phyloP scores from a whole-genome alignment of 1,284 basidiomycete species.

The Apiotrichum gracile region DNA sequence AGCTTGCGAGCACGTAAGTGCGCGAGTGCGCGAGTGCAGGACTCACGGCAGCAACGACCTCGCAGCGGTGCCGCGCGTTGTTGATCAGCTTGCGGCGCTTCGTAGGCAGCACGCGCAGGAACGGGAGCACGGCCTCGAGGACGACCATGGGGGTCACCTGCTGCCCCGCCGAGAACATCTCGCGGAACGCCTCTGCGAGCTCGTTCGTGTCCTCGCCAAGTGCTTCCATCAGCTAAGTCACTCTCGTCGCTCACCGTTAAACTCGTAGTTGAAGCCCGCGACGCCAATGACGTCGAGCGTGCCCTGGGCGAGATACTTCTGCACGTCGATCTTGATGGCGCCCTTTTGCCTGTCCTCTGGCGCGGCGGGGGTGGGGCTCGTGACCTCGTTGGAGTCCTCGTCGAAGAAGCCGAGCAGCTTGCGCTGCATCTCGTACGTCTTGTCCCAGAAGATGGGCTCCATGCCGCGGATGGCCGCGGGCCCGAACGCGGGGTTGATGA shows the following conservation, averaged over 20 bases:
- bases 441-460: constrained; percentile 60
- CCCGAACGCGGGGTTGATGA: constrained; percentile 49
- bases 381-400: constrained; percentile 1
- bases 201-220: constrained; percentile 28
- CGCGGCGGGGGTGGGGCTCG: constrained; percentile 10
- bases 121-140: constrained; percentile 59
- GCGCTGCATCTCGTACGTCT: constrained; percentile 54
- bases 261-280: constrained; percentile 60
- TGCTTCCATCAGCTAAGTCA: neutral
- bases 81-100: neutral
- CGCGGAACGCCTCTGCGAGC: constrained; percentile 29
- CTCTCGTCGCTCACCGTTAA: constrained; percentile 31
- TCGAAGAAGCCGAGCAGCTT: constrained; percentile 13
- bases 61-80: neutral
- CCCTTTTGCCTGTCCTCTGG: constrained; percentile 6
- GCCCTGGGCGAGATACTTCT: constrained; percentile 56
- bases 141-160: constrained; percentile 54
- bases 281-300: constrained; percentile 64
- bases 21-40: no score
- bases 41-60: neutral
- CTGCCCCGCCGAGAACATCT: constrained; percentile 28
- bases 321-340: constrained; percentile 50
- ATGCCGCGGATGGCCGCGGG: constrained; percentile 44
- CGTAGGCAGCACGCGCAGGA: constrained; percentile 45
- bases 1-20: no score